Conservation (phyloP, 495 filamentous ascomycete genomes). For the Lasiosphaeria ovina region DNA sequence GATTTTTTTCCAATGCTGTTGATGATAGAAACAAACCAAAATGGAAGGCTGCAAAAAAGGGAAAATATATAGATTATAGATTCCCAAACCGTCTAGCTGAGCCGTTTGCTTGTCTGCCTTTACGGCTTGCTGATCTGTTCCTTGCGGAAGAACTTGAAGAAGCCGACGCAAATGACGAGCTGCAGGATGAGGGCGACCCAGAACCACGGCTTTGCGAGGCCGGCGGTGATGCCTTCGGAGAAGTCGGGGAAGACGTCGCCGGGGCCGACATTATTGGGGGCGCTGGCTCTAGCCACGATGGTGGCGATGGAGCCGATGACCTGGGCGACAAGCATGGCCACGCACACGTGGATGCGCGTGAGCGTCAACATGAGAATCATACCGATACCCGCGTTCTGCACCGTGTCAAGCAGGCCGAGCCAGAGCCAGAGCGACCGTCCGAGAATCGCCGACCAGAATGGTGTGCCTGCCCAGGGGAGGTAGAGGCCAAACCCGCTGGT, state of each 20-base stretch:
- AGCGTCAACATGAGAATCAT: constrained; percentile 61
- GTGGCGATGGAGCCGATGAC: constrained; percentile 53
- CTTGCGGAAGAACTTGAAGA: constrained; percentile 63
- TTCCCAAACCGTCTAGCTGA: neutral
- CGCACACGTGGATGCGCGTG: constrained; percentile 55
- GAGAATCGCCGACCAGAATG: constrained; percentile 45
- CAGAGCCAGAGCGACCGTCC: constrained; percentile 58
- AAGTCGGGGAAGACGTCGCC: constrained; percentile 58
- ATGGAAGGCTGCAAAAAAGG: neutral
- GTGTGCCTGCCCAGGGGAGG: constrained; percentile 53
- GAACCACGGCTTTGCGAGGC: constrained; percentile 57
- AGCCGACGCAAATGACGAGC: constrained; percentile 58
- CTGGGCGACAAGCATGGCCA: constrained; percentile 52
- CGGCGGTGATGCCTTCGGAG: constrained; percentile 31
- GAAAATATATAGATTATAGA: neutral
- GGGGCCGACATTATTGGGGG: constrained; percentile 54
- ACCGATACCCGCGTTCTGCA: constrained; percentile 57
- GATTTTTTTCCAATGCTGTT: neutral
- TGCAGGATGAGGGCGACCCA: constrained; percentile 61
- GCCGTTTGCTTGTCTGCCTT: neutral
- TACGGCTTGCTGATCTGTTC: constrained; percentile 66
- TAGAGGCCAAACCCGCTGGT: constrained; percentile 52
- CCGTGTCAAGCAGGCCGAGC: constrained; percentile 59
- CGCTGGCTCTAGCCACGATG: constrained; percentile 53
- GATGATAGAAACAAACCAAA: neutral